phyloP scores from a whole-genome alignment of 352 stramenopile genomes.

The Lagenidium sp. region DNA sequence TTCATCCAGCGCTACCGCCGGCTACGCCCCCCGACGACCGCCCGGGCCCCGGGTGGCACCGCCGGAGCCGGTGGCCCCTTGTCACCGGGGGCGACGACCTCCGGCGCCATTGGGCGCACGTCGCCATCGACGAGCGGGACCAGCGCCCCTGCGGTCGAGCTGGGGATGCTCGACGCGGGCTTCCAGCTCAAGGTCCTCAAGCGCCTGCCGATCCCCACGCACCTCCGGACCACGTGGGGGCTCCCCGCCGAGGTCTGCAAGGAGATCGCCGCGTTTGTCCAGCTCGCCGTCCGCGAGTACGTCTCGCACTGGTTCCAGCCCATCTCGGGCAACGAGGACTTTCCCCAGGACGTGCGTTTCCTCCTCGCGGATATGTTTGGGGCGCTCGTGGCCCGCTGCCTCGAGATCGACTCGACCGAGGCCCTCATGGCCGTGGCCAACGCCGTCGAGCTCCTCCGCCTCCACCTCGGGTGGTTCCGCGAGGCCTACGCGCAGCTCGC shows the following conservation, averaged over 20 bases:
- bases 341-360: constrained; percentile 55
- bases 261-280: constrained; percentile 43
- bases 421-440: constrained; percentile 54
- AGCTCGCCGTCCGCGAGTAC: constrained; percentile 47
- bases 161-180: constrained; percentile 15
- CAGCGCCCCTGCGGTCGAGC: background rate
- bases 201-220: constrained; percentile 41
- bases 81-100: background rate
- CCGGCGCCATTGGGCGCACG: background rate
- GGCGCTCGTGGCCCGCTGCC: constrained; percentile 36
- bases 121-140: background rate
- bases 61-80: background rate
- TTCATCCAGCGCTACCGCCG: constrained; percentile 46
- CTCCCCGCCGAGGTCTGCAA: constrained; percentile 49
- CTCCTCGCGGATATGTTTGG: constrained; percentile 54
- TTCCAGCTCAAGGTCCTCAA: constrained; percentile 53
- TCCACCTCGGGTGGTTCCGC: constrained; percentile 75
- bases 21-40: constrained; percentile 5
- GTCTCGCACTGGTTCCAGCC: constrained; percentile 55
- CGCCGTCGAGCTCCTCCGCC: constrained; percentile 46
- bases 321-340: constrained; percentile 59
- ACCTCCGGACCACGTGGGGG: constrained; percentile 49
- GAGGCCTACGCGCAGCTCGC: constrained; percentile 60
- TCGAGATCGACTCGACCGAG: constrained; percentile 63
- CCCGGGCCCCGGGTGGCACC: background rate